These are phyloP conservation scores for Asparagopsis taxiformis DNA, from an alignment of 31 red algal species.

Conservation along the genomic window DNA sequence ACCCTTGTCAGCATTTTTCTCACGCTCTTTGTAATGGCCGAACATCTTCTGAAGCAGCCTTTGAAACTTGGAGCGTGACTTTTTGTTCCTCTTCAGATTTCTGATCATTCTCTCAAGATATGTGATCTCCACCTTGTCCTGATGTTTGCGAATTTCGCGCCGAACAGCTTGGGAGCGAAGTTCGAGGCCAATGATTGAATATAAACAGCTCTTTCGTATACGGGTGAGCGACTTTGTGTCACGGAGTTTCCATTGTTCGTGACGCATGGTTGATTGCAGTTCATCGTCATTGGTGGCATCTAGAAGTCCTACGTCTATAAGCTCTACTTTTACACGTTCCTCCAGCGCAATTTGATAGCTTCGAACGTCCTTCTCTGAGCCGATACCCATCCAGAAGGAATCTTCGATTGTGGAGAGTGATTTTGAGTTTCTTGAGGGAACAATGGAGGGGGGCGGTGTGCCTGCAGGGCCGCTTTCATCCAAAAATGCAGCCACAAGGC, in stretches of 20 bases:
- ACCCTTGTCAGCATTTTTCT: slow-evolving; percentile 26
- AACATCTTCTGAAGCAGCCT: slow-evolving; percentile 62
- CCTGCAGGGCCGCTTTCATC: slow-evolving; percentile 41
- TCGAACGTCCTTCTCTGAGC: slow-evolving; percentile 23
- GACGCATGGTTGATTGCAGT: slow-evolving; percentile 48
- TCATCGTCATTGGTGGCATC: slow-evolving; percentile 54
- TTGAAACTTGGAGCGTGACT: slow-evolving; percentile 57
- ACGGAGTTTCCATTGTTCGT: slow-evolving; percentile 81
- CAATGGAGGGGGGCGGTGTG: neutral
- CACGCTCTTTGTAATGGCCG: slow-evolving; percentile 38
- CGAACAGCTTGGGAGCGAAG: slow-evolving; percentile 54
- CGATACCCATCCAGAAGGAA: slow-evolving; percentile 25
- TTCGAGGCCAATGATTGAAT: slow-evolving; percentile 52
- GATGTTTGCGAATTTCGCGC: slow-evolving; percentile 64
- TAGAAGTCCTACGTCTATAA: slow-evolving; percentile 66
- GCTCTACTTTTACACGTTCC: slow-evolving; percentile 54
- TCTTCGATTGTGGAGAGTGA: slow-evolving; percentile 3
- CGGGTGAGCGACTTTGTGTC: slow-evolving; percentile 61
- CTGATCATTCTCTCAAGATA: slow-evolving; percentile 81
- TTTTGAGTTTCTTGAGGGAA: no score
- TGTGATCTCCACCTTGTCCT: slow-evolving; percentile 72
- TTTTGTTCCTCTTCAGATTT: slow-evolving; percentile 78
- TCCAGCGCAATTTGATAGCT: slow-evolving; percentile 68
- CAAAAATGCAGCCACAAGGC: slow-evolving; percentile 68
- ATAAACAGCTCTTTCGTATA: slow-evolving; percentile 39